Percentiles rank a stretch among this genome's conserved stretches.
phyloP scores from a whole-genome alignment of 768 basidiomycete species.

The Sutorius australiensis region DNA sequence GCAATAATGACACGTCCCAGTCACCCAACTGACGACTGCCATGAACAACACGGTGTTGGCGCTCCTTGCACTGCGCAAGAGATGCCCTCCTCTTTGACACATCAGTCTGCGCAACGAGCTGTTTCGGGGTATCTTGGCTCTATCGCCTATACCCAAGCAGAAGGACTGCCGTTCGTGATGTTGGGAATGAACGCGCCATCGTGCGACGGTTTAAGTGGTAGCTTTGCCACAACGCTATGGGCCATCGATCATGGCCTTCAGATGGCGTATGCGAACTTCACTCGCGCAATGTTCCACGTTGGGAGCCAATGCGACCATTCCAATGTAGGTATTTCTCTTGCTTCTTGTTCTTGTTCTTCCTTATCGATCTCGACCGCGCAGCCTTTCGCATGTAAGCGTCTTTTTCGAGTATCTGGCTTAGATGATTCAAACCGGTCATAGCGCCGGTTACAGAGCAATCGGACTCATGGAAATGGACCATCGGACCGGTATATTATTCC shows the following conservation, averaged over 20 bases:
- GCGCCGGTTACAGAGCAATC: slow-evolving; percentile 56
- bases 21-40: slow-evolving; percentile 61
- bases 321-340: slow-evolving; percentile 42
- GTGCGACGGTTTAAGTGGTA: slow-evolving; percentile 53
- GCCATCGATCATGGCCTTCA: slow-evolving; percentile 50
- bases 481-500: slow-evolving; percentile 69
- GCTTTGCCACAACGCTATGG: slow-evolving; percentile 53
- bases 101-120: slow-evolving; percentile 46
- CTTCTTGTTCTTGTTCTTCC: neutral
- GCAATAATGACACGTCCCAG: slow-evolving; percentile 30
- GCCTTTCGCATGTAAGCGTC: slow-evolving; percentile 38
- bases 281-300: slow-evolving; percentile 43
- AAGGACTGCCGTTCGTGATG: slow-evolving; percentile 47
- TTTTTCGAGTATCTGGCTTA: neutral
- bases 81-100: slow-evolving; percentile 46
- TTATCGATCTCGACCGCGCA: slow-evolving; percentile 1
- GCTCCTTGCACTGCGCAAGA: slow-evolving; percentile 39
- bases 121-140: slow-evolving; percentile 52
- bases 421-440: slow-evolving; percentile 14
- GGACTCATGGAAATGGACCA: slow-evolving; percentile 62
- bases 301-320: slow-evolving; percentile 65
- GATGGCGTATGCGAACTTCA: slow-evolving; percentile 48
- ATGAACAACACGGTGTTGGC: slow-evolving; percentile 39
- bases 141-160: slow-evolving; percentile 36
- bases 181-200: slow-evolving; percentile 56